phyloP scores from a whole-genome alignment of 1,284 basidiomycete genomes.

The Ustilago cynodontis region DNA sequence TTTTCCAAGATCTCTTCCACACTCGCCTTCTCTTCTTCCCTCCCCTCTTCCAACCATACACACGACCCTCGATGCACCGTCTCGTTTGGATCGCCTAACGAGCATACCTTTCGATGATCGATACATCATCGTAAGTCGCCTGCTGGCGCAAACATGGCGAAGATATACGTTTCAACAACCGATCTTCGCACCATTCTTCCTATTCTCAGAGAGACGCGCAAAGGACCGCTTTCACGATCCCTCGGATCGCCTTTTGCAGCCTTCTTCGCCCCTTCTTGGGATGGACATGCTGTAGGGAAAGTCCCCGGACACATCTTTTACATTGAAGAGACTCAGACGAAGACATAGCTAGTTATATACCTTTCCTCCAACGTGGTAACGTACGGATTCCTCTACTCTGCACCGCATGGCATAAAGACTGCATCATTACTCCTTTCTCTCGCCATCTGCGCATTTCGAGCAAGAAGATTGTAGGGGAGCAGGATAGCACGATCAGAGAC shows the following conservation, averaged over 20 bases:
- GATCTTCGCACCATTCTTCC: not conserved
- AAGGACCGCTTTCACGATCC: conserved; percentile 49
- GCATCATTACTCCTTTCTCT: not conserved
- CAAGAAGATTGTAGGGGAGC: not conserved
- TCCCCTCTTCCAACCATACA: conserved; percentile 22
- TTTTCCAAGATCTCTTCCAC: conserved; percentile 15
- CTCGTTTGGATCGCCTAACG: not conserved
- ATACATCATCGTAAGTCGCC: conserved; percentile 6
- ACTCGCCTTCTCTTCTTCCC: conserved; percentile 3
- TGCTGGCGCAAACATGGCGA: not conserved
- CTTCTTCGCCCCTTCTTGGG: conserved; percentile 14
- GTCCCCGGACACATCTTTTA: conserved; percentile 58
- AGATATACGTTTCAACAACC: conserved; percentile 32
- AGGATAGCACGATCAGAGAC: conserved; percentile 35
- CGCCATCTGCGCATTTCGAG: conserved; percentile 5
- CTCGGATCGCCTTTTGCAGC: conserved; percentile 42
- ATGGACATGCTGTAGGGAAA: conserved; percentile 59
- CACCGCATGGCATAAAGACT: not conserved
- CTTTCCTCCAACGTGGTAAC: conserved; percentile 27
- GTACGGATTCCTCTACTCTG: conserved; percentile 22
- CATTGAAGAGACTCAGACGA: conserved; percentile 12
- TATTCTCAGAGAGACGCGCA: conserved; percentile 48
- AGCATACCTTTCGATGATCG: not conserved
- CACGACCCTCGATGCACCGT: conserved; percentile 25
- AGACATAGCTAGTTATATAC: conserved; percentile 29